Evolutionary conservation across 1,284 basidiomycete species (phyloP), one percentile per base, ranked within the genome.

Genomic region (Moesziomyces sp.): DNA sequence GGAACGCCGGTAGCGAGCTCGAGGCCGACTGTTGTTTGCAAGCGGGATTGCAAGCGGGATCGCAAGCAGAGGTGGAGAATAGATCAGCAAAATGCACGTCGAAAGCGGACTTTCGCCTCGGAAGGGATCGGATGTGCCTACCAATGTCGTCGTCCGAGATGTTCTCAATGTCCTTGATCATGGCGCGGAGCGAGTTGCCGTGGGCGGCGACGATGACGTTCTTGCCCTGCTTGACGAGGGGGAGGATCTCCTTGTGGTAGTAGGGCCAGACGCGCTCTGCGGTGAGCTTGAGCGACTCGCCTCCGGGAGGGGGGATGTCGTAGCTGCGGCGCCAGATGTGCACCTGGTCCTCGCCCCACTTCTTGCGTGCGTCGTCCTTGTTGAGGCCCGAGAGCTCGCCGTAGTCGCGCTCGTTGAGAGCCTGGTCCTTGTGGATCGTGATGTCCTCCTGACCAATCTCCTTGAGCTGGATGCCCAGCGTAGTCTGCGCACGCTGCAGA

Each of bases 301-400:
- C 86, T 6, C 83, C 84, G 24, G 86, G 86, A 30, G 86, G 86
- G 21, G 83, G 84, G 24, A 86, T 78, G 66, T 86, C 85, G 70
- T 79, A 85, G 40, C 77, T 80, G 46, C 83, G 74, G 30, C 84
- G 67, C 83, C 83, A 84, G 56, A 85, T 85, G 81, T 85, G 85
- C 28, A 86, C 85, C 76, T 86, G 85, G 35, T 86, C 85, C 59
- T 86, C 85, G 44, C 85, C 86, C 67, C 78, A 86, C 79, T 86
- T 86, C 69, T 84, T 81, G 46, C 85, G 75, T 28, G 85, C 85
- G 43, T 84, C 83, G 60, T 85, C 85, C 81, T 86, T 86, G 84
- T 86, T 86, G 51, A 86, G 77, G 30, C 85, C 85, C 34, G 83
- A 83, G 23, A 86, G 73, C 59, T 85, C 85, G 46, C 85, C 85